Evolutionary conservation across 1,284 basidiomycete species (phyloP), one percentile per base, ranked within the genome.

Genomic region (Fistulinella cinereoalba): DNA sequence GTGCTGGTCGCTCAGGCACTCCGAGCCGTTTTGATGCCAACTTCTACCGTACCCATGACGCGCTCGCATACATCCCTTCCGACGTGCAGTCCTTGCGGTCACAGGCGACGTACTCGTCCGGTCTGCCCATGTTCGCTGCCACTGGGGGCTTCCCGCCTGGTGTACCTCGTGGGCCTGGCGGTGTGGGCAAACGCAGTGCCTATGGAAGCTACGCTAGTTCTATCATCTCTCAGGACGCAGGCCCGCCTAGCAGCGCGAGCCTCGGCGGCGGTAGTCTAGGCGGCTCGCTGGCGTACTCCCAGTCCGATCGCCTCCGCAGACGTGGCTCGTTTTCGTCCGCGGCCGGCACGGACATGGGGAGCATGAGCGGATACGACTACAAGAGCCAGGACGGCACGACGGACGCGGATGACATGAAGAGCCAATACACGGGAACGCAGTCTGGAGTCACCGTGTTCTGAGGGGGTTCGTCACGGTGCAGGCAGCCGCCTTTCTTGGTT

Each of bases 11-110:
- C 53, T 88, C 86, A 27, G 88, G 90, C 36, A 89, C 90, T 3
- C 90, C 91, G 15, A 92, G 88, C 61, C 87, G 92, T 46, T 97
- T 97, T 68, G 95, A 97, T 64, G 78, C 91, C 36, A 86, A 85
- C 62, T 99, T 97, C 75, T 98, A 95, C 67, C 85, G 94, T 46
- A 93, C 92, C 0, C 95, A 98, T 69, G 95, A 97, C 64, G 83
- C 94, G 0, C 77, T 97, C 50, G 85, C 90, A 8, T 97, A 95
- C 67, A 96, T 98, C 53, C 94, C 95, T 2, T 91, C 92, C 16
- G 96, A 98, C 61, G 89, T 86, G 12, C 94, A 96, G 65, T 96
- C 93, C 6, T 78, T 97, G 29, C 86, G 92, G 46, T 96, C 93
- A 6, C 95, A 97, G 68, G 92, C 93, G 1, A 94, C 92, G 1